These are phyloP conservation scores for Gossypium turneri DNA, from an alignment of 345 rosid genomes.

Conservation along the genomic window DNA sequence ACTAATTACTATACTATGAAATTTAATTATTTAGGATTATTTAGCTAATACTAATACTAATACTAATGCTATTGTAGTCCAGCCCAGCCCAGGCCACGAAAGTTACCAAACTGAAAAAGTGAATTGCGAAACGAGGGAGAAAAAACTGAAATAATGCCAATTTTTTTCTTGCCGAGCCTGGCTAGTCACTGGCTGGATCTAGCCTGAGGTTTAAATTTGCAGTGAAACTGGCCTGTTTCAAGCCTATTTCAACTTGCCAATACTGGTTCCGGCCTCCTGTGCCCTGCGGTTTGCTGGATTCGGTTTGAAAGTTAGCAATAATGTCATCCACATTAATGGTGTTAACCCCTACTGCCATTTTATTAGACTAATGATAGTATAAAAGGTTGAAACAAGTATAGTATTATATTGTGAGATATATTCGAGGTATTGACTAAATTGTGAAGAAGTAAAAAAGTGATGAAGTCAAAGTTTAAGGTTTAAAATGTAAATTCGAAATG, in stretches of 20 bases:
- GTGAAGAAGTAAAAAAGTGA: no score
- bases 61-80: neutral
- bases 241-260: neutral
- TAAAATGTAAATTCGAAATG: no score
- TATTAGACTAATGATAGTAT: neutral
- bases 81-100: neutral
- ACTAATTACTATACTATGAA: neutral
- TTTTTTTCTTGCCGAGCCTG: neutral
- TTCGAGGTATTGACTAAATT: no score
- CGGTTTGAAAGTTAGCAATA: neutral
- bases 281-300: neutral
- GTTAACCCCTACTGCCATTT: neutral
- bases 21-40: neutral
- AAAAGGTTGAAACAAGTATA: no score
- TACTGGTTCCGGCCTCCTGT: neutral
- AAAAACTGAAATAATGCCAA: neutral
- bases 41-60: neutral
- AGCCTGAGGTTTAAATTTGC: neutral
- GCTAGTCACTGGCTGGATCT: neutral
- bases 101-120: neutral
- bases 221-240: neutral
- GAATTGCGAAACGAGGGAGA: neutral
- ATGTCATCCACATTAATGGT: neutral
- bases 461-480: no score
- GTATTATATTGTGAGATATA: no score